Percentiles rank a stretch among this genome's conserved stretches.
Conservation (phyloP, 2,329 filamentous ascomycete species). For the Stagonosporopsis cucurbitacearum region DNA sequence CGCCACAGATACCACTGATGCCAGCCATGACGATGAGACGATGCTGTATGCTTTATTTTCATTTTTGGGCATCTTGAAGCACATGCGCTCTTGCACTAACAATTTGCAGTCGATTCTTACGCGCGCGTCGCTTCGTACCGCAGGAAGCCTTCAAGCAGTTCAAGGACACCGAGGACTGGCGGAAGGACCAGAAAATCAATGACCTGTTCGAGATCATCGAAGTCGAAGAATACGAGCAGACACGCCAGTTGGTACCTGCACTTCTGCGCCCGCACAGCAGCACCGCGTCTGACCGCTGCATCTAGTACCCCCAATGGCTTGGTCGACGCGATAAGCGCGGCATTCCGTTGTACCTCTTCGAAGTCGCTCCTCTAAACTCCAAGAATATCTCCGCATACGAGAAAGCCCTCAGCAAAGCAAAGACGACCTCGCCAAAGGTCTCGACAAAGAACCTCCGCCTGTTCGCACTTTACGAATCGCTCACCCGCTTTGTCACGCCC, state of each 20-base stretch:
- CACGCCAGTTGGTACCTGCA: constrained; percentile 70
- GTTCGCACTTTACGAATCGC: constrained; percentile 92
- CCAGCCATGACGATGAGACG: constrained; percentile 75
- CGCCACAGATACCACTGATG: constrained; percentile 45
- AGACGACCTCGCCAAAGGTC: constrained; percentile 66
- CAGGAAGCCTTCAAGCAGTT: constrained; percentile 83
- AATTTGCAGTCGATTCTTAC: constrained; percentile 74
- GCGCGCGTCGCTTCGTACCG: constrained; percentile 81
- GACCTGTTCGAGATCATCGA: constrained; percentile 87
- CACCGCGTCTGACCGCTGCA: constrained; percentile 26
- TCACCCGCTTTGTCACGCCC: constrained; percentile 85
- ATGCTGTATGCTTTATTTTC: constrained; percentile 67
- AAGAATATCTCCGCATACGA: constrained; percentile 84
- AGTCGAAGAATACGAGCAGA: constrained; percentile 80
- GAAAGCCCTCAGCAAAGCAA: constrained; percentile 65
- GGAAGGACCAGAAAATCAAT: constrained; percentile 77
- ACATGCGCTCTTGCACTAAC: constrained; percentile 33
- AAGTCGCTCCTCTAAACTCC: constrained; percentile 80
- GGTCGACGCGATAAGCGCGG: constrained; percentile 88
- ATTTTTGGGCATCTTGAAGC: constrained; percentile 2
- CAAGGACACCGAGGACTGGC: constrained; percentile 87
- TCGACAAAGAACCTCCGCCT: constrained; percentile 80
- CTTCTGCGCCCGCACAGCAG: not conserved
- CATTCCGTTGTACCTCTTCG: constrained; percentile 90
- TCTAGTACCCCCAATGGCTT: constrained; percentile 91